phyloP scores from a whole-genome alignment of 2,329 filamentous ascomycete genomes.

The Curvularia spicifera region DNA sequence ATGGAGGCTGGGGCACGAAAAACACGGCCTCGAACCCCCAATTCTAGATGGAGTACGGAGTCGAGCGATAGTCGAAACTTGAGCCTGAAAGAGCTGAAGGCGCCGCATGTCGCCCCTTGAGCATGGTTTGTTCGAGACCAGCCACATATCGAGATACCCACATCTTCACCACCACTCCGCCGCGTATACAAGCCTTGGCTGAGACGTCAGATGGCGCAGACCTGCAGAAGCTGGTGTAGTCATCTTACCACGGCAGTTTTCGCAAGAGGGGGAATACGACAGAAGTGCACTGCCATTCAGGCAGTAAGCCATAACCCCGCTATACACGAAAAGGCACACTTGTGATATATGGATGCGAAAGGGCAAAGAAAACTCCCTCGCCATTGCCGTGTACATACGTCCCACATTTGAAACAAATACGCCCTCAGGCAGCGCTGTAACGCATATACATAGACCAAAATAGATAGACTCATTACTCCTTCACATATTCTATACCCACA shows the following conservation, averaged over 20 bases:
- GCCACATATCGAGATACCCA: background rate
- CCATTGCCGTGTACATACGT: background rate
- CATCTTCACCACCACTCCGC: background rate
- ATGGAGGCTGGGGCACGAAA: slow-evolving; percentile 38
- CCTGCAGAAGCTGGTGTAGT: background rate
- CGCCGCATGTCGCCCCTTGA: slow-evolving; percentile 15
- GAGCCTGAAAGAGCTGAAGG: slow-evolving; percentile 20
- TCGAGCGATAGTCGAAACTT: slow-evolving; percentile 24
- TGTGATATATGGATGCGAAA: background rate
- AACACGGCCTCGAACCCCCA: slow-evolving; percentile 35
- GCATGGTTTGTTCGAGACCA: background rate
- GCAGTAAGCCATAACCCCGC: background rate
- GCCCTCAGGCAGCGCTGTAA: background rate
- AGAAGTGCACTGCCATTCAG: background rate
- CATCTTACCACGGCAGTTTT: background rate
- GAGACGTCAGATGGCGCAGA: background rate
- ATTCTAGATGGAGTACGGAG: slow-evolving; percentile 45
- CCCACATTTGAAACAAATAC: background rate
- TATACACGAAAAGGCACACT: background rate
- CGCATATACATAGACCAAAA: background rate
- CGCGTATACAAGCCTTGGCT: background rate
- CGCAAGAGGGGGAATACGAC: background rate
- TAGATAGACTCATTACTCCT: background rate
- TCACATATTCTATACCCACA: background rate
- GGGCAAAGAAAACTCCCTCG: background rate